These are phyloP conservation scores for Nectriaceae sp. DNA, from an alignment of 2,329 filamentous ascomycete species.

Conservation along the genomic window DNA sequence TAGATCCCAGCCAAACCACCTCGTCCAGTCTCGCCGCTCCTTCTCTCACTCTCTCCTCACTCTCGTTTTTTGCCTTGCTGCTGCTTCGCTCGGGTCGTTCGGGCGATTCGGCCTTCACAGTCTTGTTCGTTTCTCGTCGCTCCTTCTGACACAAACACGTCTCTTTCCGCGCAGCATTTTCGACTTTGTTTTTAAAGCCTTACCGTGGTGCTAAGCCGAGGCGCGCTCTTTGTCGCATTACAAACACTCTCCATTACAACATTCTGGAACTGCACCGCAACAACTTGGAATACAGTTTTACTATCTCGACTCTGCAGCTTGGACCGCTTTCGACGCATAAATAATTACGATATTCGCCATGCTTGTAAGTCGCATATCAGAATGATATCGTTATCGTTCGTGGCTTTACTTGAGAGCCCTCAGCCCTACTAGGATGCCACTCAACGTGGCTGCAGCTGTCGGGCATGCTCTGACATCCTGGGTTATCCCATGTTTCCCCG, in stretches of 20 bases:
- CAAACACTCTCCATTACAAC: background rate
- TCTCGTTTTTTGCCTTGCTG: conserved; percentile 18
- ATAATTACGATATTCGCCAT: conserved; percentile 14
- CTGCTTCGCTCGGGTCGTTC: conserved; percentile 2
- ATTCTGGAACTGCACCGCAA: background rate
- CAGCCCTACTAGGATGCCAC: background rate
- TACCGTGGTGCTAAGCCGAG: background rate
- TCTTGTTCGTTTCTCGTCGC: conserved; percentile 18
- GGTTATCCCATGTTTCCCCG: no score
- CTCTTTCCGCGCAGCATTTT: background rate
- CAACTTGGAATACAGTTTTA: conserved; percentile 1
- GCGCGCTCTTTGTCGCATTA: background rate
- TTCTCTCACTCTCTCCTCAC: conserved; percentile 7
- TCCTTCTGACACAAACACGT: conserved; percentile 16
- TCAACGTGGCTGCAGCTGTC: background rate
- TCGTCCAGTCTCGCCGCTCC: conserved; percentile 4
- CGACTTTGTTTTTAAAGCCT: background rate
- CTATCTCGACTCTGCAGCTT: background rate
- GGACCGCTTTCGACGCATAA: background rate
- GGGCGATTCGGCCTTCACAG: conserved; percentile 4
- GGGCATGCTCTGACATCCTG: no score
- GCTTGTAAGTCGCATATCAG: conserved; percentile 26
- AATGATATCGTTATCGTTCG: background rate
- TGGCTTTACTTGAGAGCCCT: background rate
- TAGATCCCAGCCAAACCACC: conserved; percentile 8